phyloP scores from a whole-genome alignment of 306 rosid species.

The Canavalia ensiformis region DNA sequence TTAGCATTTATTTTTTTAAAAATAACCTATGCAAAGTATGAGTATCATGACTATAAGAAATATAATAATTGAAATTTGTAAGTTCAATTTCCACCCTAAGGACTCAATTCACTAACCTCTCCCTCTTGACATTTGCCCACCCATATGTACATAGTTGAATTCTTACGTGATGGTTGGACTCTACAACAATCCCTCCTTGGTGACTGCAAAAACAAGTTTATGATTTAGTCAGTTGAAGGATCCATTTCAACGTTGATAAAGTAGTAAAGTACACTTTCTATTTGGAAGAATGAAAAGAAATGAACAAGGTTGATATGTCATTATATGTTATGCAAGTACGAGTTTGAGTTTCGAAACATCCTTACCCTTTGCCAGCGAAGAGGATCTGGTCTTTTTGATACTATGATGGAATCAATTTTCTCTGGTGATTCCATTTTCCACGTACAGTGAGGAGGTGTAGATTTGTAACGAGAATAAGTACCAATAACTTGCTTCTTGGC shows the following conservation, averaged over 20 bases:
- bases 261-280: not conserved
- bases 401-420: constrained; percentile 56
- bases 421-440: constrained; percentile 80
- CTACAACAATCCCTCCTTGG: constrained; percentile 94
- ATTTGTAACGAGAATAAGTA: constrained; percentile 50
- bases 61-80: constrained; percentile 18
- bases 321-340: not conserved
- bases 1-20: no score
- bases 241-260: constrained; percentile 11
- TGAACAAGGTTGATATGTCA: not conserved
- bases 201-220: constrained; percentile 68
- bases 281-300: not conserved
- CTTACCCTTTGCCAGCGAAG: constrained; percentile 86
- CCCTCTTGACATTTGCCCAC: constrained; percentile 72
- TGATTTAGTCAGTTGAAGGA: constrained; percentile 40
- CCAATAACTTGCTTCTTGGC: constrained; percentile 54
- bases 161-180: constrained; percentile 65
- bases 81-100: constrained; percentile 35
- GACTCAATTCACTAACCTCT: constrained; percentile 63
- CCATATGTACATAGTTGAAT: constrained; percentile 69
- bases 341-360: not conserved
- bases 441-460: constrained; percentile 59
- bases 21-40: no score
- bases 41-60: no score
- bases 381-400: constrained; percentile 78